Conservation (phyloP, 495 filamentous ascomycete genomes). For the Physcia stellaris region DNA sequence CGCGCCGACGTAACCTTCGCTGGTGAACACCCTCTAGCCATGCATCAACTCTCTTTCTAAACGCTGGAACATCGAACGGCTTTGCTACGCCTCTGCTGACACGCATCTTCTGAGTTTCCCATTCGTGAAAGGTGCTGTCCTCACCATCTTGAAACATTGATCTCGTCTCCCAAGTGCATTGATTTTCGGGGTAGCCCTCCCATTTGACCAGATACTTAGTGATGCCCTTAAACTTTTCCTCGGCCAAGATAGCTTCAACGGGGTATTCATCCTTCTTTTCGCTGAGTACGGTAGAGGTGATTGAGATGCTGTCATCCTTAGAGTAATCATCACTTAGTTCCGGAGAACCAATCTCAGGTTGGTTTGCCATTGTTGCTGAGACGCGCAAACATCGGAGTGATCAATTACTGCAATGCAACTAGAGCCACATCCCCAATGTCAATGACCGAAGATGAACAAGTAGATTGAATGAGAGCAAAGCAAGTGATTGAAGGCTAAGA, state of each 20-base stretch:
- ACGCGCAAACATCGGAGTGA: too few relatives aligned
- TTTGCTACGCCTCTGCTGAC: conserved; percentile 26
- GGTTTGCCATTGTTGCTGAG: too few relatives aligned
- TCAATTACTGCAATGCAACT: too few relatives aligned
- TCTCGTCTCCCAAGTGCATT: conserved; percentile 53
- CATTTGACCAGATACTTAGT: conserved; percentile 51
- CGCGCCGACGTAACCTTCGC: conserved; percentile 35
- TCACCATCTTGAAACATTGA: conserved; percentile 30
- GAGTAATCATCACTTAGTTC: too few relatives aligned
- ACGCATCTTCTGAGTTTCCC: conserved; percentile 36
- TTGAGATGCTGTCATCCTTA: conserved; percentile 45
- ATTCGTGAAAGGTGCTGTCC: conserved; percentile 32
- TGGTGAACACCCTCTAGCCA: conserved; percentile 19
- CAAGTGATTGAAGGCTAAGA: too few relatives aligned
- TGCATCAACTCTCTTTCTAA: conserved; percentile 20
- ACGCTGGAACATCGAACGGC: conserved; percentile 37
- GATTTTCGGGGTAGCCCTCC: conserved; percentile 43
- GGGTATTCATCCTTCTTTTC: conserved; percentile 25
- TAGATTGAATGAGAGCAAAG: too few relatives aligned
- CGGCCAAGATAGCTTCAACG: conserved; percentile 34
- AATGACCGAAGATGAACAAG: too few relatives aligned
- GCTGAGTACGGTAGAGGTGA: conserved; percentile 43
- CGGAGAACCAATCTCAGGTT: too few relatives aligned
- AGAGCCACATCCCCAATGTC: too few relatives aligned
- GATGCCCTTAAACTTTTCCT: conserved; percentile 27